Percentiles rank a stretch among this genome's conserved stretches.
Conservation (phyloP, 805 yeast genomes). For the Metschnikowia chrysomelidarum region DNA sequence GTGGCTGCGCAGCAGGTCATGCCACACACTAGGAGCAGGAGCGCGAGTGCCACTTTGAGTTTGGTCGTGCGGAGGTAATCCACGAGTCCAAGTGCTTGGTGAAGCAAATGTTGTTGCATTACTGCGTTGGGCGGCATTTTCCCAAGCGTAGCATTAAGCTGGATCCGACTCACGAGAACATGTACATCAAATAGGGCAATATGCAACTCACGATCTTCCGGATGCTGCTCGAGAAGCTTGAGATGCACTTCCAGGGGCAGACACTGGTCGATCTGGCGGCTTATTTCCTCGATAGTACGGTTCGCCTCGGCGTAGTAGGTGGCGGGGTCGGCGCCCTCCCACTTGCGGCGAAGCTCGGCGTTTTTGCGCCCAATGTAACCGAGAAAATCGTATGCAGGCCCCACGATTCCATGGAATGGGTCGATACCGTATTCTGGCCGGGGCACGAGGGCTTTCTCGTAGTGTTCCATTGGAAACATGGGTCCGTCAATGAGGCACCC, state of each 20-base stretch:
- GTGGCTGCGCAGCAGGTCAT: slow-evolving; percentile 26
- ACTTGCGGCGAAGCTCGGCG: slow-evolving; percentile 9
- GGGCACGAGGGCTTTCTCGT: slow-evolving; percentile 14
- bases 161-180: slow-evolving; percentile 14
- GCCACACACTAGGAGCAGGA: slow-evolving; percentile 29
- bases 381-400: slow-evolving; percentile 17
- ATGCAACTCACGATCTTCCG: slow-evolving; percentile 12
- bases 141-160: slow-evolving; percentile 14
- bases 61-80: slow-evolving; percentile 14
- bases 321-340: slow-evolving; percentile 7
- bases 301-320: slow-evolving; percentile 12
- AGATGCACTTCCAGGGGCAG: slow-evolving; percentile 16
- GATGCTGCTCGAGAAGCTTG: slow-evolving; percentile 7
- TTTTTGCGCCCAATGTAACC: slow-evolving; percentile 16
- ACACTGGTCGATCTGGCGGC: slow-evolving; percentile 7
- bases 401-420: slow-evolving; percentile 19
- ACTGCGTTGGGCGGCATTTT: slow-evolving; percentile 12
- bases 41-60: slow-evolving; percentile 17
- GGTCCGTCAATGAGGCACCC: slow-evolving; percentile 19
- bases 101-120: slow-evolving; percentile 13
- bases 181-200: slow-evolving; percentile 18
- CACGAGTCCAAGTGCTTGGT: slow-evolving; percentile 13
- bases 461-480: slow-evolving; percentile 16
- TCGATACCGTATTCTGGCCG: slow-evolving; percentile 19
- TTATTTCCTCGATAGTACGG: slow-evolving; percentile 3